phyloP scores from a whole-genome alignment of 371 early-diverging fungal genomes.

The Actinomortierella wolfii region DNA sequence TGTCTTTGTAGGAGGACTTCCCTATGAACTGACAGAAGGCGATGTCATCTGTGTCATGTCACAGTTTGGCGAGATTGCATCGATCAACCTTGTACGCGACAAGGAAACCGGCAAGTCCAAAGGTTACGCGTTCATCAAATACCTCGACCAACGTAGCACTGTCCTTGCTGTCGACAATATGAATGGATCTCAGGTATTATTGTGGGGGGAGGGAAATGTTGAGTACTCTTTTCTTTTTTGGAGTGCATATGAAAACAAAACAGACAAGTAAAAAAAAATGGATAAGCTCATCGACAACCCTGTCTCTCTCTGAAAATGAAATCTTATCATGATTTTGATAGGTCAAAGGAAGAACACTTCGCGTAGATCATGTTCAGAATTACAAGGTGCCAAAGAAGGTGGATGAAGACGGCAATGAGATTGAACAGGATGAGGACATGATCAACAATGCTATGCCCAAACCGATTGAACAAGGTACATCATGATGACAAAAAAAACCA shows the following conservation, averaged over 20 bases:
- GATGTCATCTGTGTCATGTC: slow-evolving; percentile 91
- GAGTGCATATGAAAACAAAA: neutral
- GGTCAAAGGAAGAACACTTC: slow-evolving; percentile 70
- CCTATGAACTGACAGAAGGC: slow-evolving; percentile 89
- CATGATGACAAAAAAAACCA: neutral
- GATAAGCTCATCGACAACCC: no score
- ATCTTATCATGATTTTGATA: slow-evolving; percentile 51
- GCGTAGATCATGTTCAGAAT: slow-evolving; percentile 74
- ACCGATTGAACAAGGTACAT: slow-evolving; percentile 49
- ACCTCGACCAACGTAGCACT: slow-evolving; percentile 92
- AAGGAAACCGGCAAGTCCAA: slow-evolving; percentile 84
- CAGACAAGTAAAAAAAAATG: neutral
- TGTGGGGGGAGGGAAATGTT: neutral
- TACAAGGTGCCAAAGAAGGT: slow-evolving; percentile 63
- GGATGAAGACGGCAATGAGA: slow-evolving; percentile 51
- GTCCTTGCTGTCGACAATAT: slow-evolving; percentile 95
- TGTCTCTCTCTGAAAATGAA: slow-evolving; percentile 40
- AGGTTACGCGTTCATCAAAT: slow-evolving; percentile 93
- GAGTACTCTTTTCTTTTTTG: no score
- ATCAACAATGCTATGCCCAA: slow-evolving; percentile 71
- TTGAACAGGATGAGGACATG: slow-evolving; percentile 37
- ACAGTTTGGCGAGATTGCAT: slow-evolving; percentile 93
- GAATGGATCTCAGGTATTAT: slow-evolving; percentile 75
- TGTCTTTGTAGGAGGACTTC: slow-evolving; percentile 86
- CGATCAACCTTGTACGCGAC: slow-evolving; percentile 87